A percentile compares a stretch with the other conserved stretches of the same genome.
Conservation (phyloP, 2,329 filamentous ascomycete species). For the Epichloe sylvatica region DNA sequence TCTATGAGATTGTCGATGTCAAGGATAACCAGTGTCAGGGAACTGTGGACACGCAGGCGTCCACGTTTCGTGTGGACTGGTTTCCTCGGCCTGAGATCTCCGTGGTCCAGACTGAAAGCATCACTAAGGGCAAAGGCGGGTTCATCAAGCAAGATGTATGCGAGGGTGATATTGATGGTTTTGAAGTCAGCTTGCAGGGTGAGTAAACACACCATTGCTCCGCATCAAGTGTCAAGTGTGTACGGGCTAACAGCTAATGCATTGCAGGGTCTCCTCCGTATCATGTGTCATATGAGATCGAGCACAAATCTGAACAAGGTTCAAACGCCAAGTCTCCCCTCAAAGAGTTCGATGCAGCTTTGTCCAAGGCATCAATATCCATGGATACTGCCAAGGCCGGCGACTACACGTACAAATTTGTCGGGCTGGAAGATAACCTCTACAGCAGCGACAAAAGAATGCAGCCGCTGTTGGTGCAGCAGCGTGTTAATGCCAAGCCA, state of each 20-base stretch:
- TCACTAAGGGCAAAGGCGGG: constrained; percentile 35
- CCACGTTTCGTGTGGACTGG: constrained; percentile 70
- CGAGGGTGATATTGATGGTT: constrained; percentile 82
- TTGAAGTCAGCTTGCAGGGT: constrained; percentile 71
- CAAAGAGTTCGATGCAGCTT: constrained; percentile 62
- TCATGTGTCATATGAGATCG: constrained; percentile 67
- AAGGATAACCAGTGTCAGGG: constrained; percentile 72
- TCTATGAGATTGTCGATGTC: constrained; percentile 68
- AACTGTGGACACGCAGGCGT: constrained; percentile 57
- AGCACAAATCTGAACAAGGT: constrained; percentile 54
- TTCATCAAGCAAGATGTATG: constrained; percentile 73
- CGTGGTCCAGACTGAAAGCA: constrained; percentile 49
- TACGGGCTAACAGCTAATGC: constrained; percentile 17
- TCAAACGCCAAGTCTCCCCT: constrained; percentile 49
- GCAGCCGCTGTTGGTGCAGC: constrained; percentile 55
- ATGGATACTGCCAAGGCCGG: constrained; percentile 81
- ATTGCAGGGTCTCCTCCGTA: constrained; percentile 60
- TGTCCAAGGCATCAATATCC: constrained; percentile 62
- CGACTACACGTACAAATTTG: constrained; percentile 74
- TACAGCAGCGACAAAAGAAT: constrained; percentile 64
- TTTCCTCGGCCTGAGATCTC: constrained; percentile 64
- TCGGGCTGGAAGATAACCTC: constrained; percentile 66
- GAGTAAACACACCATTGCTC: constrained; percentile 18
- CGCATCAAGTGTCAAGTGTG: neutral
- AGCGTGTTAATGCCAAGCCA: constrained; percentile 74